phyloP scores from a whole-genome alignment of 768 basidiomycete genomes.

The Termitomyces sp. region DNA sequence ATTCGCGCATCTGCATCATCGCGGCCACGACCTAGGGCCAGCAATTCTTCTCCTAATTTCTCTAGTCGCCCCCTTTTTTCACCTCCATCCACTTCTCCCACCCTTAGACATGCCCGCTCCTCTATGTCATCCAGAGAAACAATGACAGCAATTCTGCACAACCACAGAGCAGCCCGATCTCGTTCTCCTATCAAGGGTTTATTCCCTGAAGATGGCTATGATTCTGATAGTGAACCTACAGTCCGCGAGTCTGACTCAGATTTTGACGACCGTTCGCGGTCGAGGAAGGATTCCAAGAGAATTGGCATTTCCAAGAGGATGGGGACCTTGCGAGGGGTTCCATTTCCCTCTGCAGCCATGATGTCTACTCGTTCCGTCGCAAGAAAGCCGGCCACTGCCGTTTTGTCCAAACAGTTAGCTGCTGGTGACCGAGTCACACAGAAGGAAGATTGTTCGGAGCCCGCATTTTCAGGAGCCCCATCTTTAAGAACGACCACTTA shows the following conservation, averaged over 20 bases:
- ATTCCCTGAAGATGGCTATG: conserved; percentile 12
- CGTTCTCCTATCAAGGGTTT: conserved; percentile 26
- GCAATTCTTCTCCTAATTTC: conserved; percentile 16
- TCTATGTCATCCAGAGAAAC: conserved; percentile 3
- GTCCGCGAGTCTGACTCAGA: conserved; percentile 8
- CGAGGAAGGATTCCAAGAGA: conserved; percentile 7
- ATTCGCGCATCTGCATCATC: conserved; percentile 26
- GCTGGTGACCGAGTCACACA: neutral
- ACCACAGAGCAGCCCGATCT: conserved; percentile 18
- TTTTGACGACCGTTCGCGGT: neutral
- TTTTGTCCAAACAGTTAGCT: neutral
- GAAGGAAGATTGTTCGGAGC: neutral
- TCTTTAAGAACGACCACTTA: neutral
- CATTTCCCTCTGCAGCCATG: neutral
- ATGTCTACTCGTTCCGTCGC: neutral
- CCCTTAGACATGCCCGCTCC: conserved; percentile 4
- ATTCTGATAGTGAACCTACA: conserved; percentile 10
- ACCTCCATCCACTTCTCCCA: neutral
- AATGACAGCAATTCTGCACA: conserved; percentile 11
- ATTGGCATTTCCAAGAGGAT: neutral
- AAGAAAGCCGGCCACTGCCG: neutral
- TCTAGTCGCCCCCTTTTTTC: conserved; percentile 16
- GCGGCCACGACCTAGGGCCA: conserved; percentile 7
- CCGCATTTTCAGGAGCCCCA: no score
- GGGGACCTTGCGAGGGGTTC: neutral